Evolutionary conservation across 2,329 filamentous ascomycete species (phyloP).

Genomic region (Blastomyces emzantsi): DNA sequence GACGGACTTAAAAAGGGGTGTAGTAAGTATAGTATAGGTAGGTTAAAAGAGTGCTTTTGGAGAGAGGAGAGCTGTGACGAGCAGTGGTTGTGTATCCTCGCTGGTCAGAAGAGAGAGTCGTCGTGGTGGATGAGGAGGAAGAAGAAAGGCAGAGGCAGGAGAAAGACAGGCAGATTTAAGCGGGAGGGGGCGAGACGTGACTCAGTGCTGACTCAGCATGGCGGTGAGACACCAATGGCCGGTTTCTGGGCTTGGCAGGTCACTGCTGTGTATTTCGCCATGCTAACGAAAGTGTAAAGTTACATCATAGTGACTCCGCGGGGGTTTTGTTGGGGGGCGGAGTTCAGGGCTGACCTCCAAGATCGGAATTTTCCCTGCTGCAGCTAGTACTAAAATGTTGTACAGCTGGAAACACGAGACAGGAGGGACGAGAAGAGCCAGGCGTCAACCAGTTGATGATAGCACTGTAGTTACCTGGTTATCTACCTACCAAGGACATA

Average conservation of each 20-base stretch:
- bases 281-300: neutral
- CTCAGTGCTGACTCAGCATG: constrained; percentile 12
- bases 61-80: constrained; percentile 1
- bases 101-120: neutral
- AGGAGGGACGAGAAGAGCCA: too few species aligned
- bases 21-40: neutral
- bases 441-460: too few species aligned
- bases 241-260: neutral
- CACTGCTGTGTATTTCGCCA: neutral
- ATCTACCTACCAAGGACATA: neutral
- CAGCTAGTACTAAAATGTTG: neutral
- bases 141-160: constrained; percentile 8
- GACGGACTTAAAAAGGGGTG: constrained; percentile 34
- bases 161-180: constrained; percentile 9
- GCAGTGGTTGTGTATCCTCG: neutral
- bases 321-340: too few species aligned
- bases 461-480: neutral
- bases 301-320: neutral
- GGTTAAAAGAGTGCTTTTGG: constrained; percentile 12
- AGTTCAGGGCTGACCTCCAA: neutral
- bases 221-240: neutral
- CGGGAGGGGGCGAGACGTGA: neutral
- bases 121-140: constrained; percentile 10
- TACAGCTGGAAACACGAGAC: neutral
- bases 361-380: neutral